Evolutionary conservation across 805 yeast genomes (phyloP).

Genomic region (Komagataella ulmi): DNA sequence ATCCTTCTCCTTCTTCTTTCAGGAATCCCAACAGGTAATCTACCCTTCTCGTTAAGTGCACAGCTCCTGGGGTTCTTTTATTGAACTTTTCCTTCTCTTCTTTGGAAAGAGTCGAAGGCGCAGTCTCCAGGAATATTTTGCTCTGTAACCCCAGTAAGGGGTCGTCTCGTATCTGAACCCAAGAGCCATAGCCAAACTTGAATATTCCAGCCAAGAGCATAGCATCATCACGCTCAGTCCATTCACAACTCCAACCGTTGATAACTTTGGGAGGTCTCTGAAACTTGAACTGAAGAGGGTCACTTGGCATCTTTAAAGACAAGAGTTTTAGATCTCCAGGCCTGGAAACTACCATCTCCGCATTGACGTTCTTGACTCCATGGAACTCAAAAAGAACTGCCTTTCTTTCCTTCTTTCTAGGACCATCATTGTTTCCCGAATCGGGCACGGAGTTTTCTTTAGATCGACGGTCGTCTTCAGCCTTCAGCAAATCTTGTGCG

Average conservation of each 20-base stretch:
- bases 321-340: constrained; percentile 74
- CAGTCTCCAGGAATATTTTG: constrained; percentile 55
- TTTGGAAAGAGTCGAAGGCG: constrained; percentile 14
- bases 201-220: constrained; percentile 76
- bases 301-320: constrained; percentile 34
- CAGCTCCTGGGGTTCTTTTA: constrained; percentile 80
- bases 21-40: constrained; percentile 72
- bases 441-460: constrained; percentile 46
- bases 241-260: constrained; percentile 80
- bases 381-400: constrained; percentile 83
- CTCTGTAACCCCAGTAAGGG: constrained; percentile 80
- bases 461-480: constrained; percentile 52
- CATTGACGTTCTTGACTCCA: constrained; percentile 81
- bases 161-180: constrained; percentile 92
- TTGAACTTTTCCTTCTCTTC: constrained; percentile 22
- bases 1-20: constrained; percentile 20
- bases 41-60: constrained; percentile 82
- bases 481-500: constrained; percentile 47
- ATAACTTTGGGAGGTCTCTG: constrained; percentile 63
- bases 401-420: constrained; percentile 69
- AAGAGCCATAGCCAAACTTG: constrained; percentile 92
- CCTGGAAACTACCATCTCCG: constrained; percentile 72
- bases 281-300: constrained; percentile 46
- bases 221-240: constrained; percentile 78
- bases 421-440: constrained; percentile 25